Conservation (phyloP, 495 filamentous ascomycete species). For the Penicillium dipodomyicola region DNA sequence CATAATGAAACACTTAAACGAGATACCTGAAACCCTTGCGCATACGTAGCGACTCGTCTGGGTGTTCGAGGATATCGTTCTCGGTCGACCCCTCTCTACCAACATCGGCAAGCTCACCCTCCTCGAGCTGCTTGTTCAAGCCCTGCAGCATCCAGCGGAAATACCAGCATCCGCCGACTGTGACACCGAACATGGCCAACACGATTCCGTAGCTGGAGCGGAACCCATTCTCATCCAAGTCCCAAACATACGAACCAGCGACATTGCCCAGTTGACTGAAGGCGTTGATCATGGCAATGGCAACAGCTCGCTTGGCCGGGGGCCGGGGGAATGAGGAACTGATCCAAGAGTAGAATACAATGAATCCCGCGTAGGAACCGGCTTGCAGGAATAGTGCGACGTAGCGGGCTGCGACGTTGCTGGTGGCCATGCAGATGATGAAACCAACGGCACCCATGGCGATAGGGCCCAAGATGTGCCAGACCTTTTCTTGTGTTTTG, state of each 20-base stretch:
- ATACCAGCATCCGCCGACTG: conserved; percentile 32
- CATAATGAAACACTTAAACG: conserved; percentile 15
- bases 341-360: conserved; percentile 76
- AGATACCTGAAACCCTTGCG: conserved; percentile 38
- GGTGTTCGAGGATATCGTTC: conserved; percentile 20
- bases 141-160: conserved; percentile 59
- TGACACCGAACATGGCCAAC: conserved; percentile 36
- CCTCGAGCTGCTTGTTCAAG: conserved; percentile 68
- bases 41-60: conserved; percentile 31
- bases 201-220: conserved; percentile 40
- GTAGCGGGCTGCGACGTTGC: conserved; percentile 63
- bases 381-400: conserved; percentile 80
- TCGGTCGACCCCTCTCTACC: conserved; percentile 14
- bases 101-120: conserved; percentile 19
- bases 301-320: conserved; percentile 78
- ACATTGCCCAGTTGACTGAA: conserved; percentile 50
- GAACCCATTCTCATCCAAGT: conserved; percentile 31
- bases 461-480: conserved; percentile 69
- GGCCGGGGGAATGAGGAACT: conserved; percentile 75
- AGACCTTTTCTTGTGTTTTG: conserved; percentile 63
- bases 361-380: conserved; percentile 56
- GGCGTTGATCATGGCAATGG: conserved; percentile 79
- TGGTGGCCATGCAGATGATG: conserved; percentile 71
- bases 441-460: conserved; percentile 67
- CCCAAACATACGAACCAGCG: conserved; percentile 36